Conservation (phyloP, 495 filamentous ascomycete genomes). For the Friedmanniomyces simplex region DNA sequence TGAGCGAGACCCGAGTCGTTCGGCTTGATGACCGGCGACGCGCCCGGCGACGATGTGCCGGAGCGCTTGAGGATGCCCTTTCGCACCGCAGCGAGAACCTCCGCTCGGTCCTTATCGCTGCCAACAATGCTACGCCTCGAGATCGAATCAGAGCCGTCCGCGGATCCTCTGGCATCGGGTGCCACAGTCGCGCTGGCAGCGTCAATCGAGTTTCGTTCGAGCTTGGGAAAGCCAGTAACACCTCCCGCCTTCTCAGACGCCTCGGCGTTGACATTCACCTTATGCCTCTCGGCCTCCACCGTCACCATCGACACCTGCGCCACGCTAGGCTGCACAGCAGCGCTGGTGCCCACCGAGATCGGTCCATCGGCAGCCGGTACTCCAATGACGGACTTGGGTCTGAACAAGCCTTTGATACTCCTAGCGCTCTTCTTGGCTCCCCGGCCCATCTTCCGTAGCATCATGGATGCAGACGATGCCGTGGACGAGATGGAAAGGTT, state of each 20-base stretch:
- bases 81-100: slow-evolving; percentile 77
- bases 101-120: slow-evolving; percentile 80
- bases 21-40: slow-evolving; percentile 54
- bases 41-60: slow-evolving; percentile 51
- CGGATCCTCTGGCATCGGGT: slow-evolving; percentile 36
- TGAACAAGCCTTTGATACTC: slow-evolving; percentile 87
- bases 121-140: slow-evolving; percentile 79
- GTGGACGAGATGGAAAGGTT: slow-evolving; percentile 96
- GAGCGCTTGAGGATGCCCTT: slow-evolving; percentile 89
- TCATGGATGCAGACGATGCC: slow-evolving; percentile 93
- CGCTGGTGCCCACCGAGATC: slow-evolving; percentile 19
- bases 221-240: slow-evolving; percentile 74
- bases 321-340: slow-evolving; percentile 50
- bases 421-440: slow-evolving; percentile 88
- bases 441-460: slow-evolving; percentile 99
- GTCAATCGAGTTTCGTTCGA: slow-evolving; percentile 74
- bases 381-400: slow-evolving; percentile 84
- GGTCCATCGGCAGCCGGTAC: slow-evolving; percentile 56
- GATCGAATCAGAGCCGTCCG: slow-evolving; percentile 43
- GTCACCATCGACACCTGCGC: slow-evolving; percentile 88
- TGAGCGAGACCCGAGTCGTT: slow-evolving; percentile 41
- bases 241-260: slow-evolving; percentile 57
- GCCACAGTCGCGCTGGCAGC: slow-evolving; percentile 31
- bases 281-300: slow-evolving; percentile 80
- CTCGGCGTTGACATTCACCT: slow-evolving; percentile 64